These are phyloP conservation scores for Epicoccum sorghinum DNA, from an alignment of 2,329 filamentous ascomycete genomes.

Conservation along the genomic window DNA sequence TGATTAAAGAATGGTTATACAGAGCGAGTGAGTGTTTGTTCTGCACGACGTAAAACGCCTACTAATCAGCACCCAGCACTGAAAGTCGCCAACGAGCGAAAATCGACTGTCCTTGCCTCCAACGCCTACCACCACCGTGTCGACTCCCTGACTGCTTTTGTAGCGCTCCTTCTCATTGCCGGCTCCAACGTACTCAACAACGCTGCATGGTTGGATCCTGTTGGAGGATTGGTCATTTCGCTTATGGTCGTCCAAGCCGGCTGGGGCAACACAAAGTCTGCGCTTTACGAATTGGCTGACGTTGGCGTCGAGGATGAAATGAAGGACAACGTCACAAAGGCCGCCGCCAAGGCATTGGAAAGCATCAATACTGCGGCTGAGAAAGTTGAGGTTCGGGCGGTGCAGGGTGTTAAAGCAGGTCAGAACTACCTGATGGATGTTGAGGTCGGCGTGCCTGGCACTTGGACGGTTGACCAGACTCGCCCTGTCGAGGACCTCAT, in stretches of 20 bases:
- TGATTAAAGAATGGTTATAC: conserved; percentile 97
- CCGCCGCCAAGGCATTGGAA: conserved; percentile 53
- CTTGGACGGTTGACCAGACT: conserved; percentile 76
- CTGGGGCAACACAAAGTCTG: conserved; percentile 79
- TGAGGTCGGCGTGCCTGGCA: conserved; percentile 78
- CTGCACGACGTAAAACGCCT: not conserved
- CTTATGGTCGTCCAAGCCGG: conserved; percentile 92
- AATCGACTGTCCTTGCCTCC: conserved; percentile 92
- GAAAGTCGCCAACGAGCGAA: conserved; percentile 92
- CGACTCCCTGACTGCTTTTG: conserved; percentile 92
- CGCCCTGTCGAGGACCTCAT: conserved; percentile 74
- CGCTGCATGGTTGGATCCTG: conserved; percentile 90
- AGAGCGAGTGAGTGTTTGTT: conserved; percentile 72
- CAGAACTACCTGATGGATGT: conserved; percentile 96
- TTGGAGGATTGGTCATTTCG: conserved; percentile 91
- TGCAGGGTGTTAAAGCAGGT: conserved; percentile 92
- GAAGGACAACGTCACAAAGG: conserved; percentile 71
- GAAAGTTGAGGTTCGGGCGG: conserved; percentile 74
- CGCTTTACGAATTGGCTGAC: conserved; percentile 90
- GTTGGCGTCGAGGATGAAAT: conserved; percentile 86
- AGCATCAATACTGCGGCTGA: conserved; percentile 54
- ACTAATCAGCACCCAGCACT: conserved; percentile 67
- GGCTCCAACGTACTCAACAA: conserved; percentile 86
- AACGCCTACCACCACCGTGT: conserved; percentile 97
- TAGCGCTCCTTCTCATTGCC: conserved; percentile 86